Evolutionary conservation across 805 yeast species (phyloP), one percentile per base, ranked within the genome.

Genomic region (Yueomyces sp.): DNA sequence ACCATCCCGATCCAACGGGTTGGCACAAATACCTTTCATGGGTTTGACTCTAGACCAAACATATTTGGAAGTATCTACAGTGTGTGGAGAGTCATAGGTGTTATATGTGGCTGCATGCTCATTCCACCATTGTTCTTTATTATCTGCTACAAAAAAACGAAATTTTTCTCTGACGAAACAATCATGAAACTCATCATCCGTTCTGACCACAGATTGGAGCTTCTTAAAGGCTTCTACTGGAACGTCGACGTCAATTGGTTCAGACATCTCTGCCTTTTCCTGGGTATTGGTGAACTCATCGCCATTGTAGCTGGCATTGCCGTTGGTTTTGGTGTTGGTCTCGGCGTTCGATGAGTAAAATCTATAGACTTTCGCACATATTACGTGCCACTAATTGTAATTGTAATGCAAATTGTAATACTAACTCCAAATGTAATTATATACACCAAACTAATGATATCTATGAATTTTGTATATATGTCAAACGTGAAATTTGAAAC

Each of bases 281-380:
- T 69, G 6, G 72, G 69, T 1, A 38, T 41, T n/a, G 6, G 52
- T 2, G 62, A 53, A 44, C 37, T 52, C 3, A n/a, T 56, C 5
- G 50, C 53, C 3, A 51, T 65, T 3, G 42, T 67, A 6, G 75
- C 69, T 0, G 65, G 69, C 47, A 57, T 71, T 33, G 69, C 69
- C 4, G 60, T 70, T 30, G 76, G 76, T 2, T 59, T 72, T 40
- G 73, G 68, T 2, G 66, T 71, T 38, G 73, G 74, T 3, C 9
- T 45, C 37, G 39, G 40, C 9, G 40, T 39, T n/a, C 34, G 38
- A 4, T 31, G 33, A 30, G 33, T 30, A 19, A 7, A 5, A 8
- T 38, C n/a, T 4, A 26, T 5, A 26, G 19, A 28, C 26, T 33
- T n/a, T 8, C 30, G 27, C 28, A 37, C 27, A 27, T 26, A 26